Percentiles rank a stretch among this genome's conserved stretches.
phyloP scores from a whole-genome alignment of 108 stramenopile genomes.

The Mediolabrus comicus region DNA sequence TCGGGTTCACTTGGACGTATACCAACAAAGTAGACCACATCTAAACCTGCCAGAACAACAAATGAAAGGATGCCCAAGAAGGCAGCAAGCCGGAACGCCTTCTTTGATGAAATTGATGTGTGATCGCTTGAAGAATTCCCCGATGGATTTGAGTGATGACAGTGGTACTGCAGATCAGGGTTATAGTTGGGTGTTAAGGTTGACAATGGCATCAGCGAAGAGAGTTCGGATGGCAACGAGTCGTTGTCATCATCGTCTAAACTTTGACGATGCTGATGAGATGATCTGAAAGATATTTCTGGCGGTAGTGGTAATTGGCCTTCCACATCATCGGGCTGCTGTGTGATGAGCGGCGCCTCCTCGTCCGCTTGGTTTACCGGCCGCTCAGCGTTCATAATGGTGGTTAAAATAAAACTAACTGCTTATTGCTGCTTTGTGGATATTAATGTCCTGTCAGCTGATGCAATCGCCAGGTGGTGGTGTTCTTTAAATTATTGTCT shows the following conservation, averaged over 20 bases:
- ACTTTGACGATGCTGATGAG: neutral
- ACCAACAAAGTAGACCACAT: constrained; percentile 6
- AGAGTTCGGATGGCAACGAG: constrained; percentile 20
- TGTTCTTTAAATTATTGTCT: too few relatives aligned
- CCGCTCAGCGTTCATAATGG: neutral
- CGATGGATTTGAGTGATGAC: neutral
- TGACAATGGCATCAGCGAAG: constrained; percentile 13
- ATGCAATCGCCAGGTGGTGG: too few relatives aligned
- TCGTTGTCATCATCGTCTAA: constrained; percentile 2
- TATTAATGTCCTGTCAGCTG: neutral
- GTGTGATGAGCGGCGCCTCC: constrained; percentile 1
- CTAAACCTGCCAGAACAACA: constrained; percentile 2
- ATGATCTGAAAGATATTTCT: constrained; percentile 36
- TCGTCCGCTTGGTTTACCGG: neutral
- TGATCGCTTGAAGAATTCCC: neutral
- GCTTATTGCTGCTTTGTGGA: neutral
- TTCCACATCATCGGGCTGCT: neutral
- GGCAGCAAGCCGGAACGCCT: constrained; percentile 30
- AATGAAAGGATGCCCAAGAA: constrained; percentile 15
- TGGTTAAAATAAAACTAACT: too few relatives aligned
- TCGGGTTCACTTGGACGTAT: neutral
- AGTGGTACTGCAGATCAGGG: neutral
- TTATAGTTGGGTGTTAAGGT: constrained; percentile 7
- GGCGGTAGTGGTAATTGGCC: constrained; percentile 20
- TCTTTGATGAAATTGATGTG: neutral